Percentiles rank a stretch among this genome's conserved stretches.
These are phyloP conservation scores for Neonothopanus nambi DNA, from an alignment of 1,284 basidiomycete species.

Conservation along the genomic window DNA sequence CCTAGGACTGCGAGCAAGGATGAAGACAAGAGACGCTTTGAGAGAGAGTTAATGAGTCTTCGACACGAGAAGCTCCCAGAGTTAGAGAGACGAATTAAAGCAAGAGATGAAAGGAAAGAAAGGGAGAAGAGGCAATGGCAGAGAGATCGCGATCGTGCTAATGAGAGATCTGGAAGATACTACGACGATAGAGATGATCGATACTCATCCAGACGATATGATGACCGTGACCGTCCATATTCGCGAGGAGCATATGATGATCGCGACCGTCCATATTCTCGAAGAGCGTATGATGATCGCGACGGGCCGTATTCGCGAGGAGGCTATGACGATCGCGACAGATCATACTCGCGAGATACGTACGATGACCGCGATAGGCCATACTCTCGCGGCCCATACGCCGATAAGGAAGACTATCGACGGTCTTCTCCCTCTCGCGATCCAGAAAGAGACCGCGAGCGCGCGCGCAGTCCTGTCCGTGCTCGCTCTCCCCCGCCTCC, in stretches of 20 bases:
- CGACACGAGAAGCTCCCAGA: constrained; percentile 93
- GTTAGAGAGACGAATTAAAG: constrained; percentile 84
- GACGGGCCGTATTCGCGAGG: constrained; percentile 37
- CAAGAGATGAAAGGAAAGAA: constrained; percentile 75
- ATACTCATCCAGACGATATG: constrained; percentile 38
- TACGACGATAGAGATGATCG: constrained; percentile 49
- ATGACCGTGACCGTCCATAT: constrained; percentile 38
- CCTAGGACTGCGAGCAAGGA: constrained; percentile 78
- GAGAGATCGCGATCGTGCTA: constrained; percentile 82
- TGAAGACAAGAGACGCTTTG: constrained; percentile 84
- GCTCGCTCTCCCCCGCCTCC: constrained; percentile 51
- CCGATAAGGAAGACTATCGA: constrained; percentile 27
- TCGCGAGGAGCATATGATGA: constrained; percentile 41
- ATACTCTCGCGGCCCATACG: constrained; percentile 24
- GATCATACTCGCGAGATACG: constrained; percentile 16
- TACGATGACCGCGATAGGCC: constrained; percentile 30
- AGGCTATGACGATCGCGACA: constrained; percentile 27
- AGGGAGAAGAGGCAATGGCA: constrained; percentile 79
- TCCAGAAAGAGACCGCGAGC: constrained; percentile 44
- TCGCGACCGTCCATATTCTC: constrained; percentile 36
- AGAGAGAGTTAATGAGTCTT: constrained; percentile 85
- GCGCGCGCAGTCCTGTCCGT: constrained; percentile 39
- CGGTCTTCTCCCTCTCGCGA: constrained; percentile 32
- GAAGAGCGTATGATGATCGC: constrained; percentile 28
- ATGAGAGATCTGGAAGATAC: constrained; percentile 77